Percentiles rank a stretch among this genome's conserved stretches.
These are phyloP conservation scores for Chlorella sp. DNA, from an alignment of 139 green algal genomes.

Conservation along the genomic window DNA sequence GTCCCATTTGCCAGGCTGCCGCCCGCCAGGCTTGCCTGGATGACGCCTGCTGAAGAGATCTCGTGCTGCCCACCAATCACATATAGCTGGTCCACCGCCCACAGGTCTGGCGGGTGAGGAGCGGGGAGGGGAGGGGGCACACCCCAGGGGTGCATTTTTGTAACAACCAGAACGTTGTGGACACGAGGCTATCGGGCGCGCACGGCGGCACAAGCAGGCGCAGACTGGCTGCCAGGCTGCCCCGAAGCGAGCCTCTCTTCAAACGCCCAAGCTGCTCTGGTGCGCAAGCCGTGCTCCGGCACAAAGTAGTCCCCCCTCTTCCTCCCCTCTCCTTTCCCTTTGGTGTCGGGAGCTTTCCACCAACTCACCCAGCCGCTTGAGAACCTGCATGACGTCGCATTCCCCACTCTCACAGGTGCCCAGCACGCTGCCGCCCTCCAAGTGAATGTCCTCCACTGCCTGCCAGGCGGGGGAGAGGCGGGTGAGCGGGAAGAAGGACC, in stretches of 20 bases:
- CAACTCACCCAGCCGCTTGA: slow-evolving; percentile 81
- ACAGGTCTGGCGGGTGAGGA: slow-evolving; percentile 77
- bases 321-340: too few species aligned
- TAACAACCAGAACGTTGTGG: too few species aligned
- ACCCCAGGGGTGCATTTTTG: too few species aligned
- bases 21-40: slow-evolving; percentile 41
- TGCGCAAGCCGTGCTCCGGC: too few species aligned
- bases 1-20: not conserved
- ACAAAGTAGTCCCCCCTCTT: too few species aligned
- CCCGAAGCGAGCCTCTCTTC: too few species aligned
- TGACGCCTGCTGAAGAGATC: slow-evolving; percentile 80
- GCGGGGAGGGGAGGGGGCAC: not conserved
- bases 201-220: too few species aligned
- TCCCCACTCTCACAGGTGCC: slow-evolving; percentile 89
- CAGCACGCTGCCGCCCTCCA: slow-evolving; percentile 96
- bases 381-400: slow-evolving; percentile 92
- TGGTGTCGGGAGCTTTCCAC: too few species aligned
- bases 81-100: slow-evolving; percentile 95
- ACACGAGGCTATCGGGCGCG: too few species aligned
- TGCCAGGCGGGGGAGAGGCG: not conserved
- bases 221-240: too few species aligned
- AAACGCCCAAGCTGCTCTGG: too few species aligned
- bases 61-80: slow-evolving; percentile 92
- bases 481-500: not conserved
- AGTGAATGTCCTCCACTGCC: slow-evolving; percentile 92